Evolutionary conservation across 441 rosid genomes (phyloP).

Genomic region (Kokia cookei): DNA sequence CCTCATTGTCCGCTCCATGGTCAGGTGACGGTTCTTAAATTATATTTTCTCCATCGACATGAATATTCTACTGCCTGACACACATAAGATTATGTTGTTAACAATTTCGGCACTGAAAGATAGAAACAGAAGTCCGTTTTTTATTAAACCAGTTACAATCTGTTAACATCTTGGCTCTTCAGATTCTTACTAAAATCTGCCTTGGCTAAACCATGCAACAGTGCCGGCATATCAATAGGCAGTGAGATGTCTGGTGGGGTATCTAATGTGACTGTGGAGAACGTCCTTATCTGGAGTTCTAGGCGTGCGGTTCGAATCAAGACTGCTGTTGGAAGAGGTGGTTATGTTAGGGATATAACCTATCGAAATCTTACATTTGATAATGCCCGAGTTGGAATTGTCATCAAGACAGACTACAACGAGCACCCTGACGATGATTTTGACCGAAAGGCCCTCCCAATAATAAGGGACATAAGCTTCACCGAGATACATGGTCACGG

Average conservation of each 20-base stretch:
- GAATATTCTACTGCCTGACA: not conserved
- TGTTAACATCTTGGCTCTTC: not conserved
- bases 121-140: not conserved
- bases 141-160: not conserved
- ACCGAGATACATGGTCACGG: constrained; percentile 71
- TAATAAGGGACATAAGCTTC: constrained; percentile 59
- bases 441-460: constrained; percentile 67
- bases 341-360: constrained; percentile 55
- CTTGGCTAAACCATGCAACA: constrained; percentile 26
- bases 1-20: constrained; percentile 78
- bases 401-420: constrained; percentile 92
- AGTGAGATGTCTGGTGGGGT: constrained; percentile 99
- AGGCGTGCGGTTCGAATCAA: constrained; percentile 89
- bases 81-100: not conserved
- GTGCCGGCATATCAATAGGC: constrained; percentile 92
- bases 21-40: constrained; percentile 51
- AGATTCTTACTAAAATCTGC: not conserved
- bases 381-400: constrained; percentile 82
- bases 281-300: constrained; percentile 77
- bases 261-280: constrained; percentile 76
- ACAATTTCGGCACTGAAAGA: not conserved
- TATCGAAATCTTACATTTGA: constrained; percentile 80
- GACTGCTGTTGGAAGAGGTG: constrained; percentile 94
- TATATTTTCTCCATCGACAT: not conserved
- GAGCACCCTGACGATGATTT: constrained; percentile 81